phyloP scores from a whole-genome alignment of 2,329 filamentous ascomycete genomes.

The Penicillium paneum region DNA sequence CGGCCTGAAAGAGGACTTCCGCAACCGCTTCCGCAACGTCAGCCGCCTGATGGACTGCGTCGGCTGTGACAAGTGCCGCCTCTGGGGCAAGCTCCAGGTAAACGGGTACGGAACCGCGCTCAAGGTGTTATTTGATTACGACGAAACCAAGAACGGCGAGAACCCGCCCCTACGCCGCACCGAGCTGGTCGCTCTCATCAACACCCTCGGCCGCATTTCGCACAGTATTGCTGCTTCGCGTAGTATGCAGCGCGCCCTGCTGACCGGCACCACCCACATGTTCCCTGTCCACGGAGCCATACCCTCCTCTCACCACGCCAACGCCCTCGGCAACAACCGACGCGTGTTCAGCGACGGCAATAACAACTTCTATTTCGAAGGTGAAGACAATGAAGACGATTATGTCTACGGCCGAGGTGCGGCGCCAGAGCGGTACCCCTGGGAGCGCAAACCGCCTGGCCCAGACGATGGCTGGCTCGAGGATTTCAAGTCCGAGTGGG shows the following conservation, averaged over 20 bases:
- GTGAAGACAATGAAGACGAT: constrained; percentile 39
- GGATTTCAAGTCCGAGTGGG: constrained; percentile 61
- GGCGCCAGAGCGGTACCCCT: constrained; percentile 31
- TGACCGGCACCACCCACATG: constrained; percentile 34
- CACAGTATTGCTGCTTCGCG: constrained; percentile 73
- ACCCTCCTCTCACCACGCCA: constrained; percentile 23
- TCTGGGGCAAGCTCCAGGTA: constrained; percentile 97
- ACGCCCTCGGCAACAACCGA: constrained; percentile 8
- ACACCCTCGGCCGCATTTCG: constrained; percentile 85
- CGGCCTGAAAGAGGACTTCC: constrained; percentile 92
- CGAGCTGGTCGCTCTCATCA: constrained; percentile 90
- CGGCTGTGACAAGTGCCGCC: constrained; percentile 94
- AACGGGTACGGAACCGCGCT: constrained; percentile 91
- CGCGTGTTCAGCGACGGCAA: constrained; percentile 34
- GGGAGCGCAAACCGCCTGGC: constrained; percentile 29
- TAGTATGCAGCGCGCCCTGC: constrained; percentile 60
- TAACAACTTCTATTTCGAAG: constrained; percentile 37
- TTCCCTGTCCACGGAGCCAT: constrained; percentile 30
- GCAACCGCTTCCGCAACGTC: constrained; percentile 94
- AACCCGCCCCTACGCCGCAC: constrained; percentile 77
- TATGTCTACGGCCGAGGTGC: constrained; percentile 41
- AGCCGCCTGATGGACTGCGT: constrained; percentile 98
- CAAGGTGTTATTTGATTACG: constrained; percentile 94
- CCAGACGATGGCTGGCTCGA: constrained; percentile 53
- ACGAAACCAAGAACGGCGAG: constrained; percentile 60